Evolutionary conservation across 1,139 yeast genomes (phyloP).

Genomic region (Yamadazyma taylorii): DNA sequence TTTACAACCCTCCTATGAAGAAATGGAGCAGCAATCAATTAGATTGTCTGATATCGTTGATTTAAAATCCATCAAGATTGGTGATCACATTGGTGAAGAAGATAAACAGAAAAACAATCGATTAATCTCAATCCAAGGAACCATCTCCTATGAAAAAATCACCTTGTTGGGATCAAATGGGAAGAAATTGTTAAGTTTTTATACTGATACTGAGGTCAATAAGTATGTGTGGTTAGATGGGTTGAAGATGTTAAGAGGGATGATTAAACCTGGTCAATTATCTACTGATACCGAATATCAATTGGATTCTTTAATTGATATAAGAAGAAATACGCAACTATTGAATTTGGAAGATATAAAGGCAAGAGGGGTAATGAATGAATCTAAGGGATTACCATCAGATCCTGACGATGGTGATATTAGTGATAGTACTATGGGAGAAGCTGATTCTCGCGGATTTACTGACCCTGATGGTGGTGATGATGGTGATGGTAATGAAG

Average conservation of each 20-base stretch:
- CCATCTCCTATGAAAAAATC: constrained; percentile 57
- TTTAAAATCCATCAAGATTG: constrained; percentile 45
- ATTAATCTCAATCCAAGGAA: constrained; percentile 53
- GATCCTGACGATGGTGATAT: neutral
- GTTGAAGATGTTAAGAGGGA: constrained; percentile 55
- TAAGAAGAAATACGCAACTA: constrained; percentile 67
- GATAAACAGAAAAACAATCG: constrained; percentile 36
- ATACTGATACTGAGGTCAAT: constrained; percentile 69
- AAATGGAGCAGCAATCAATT: constrained; percentile 37
- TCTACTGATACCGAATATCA: constrained; percentile 63
- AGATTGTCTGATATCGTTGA: constrained; percentile 37
- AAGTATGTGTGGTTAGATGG: constrained; percentile 84
- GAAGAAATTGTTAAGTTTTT: constrained; percentile 53
- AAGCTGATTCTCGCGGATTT: too few species aligned
- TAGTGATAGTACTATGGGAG: constrained; percentile 12
- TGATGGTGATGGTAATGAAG: too few species aligned
- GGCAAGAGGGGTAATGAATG: neutral
- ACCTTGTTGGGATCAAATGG: constrained; percentile 44
- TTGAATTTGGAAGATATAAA: constrained; percentile 45
- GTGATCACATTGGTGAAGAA: constrained; percentile 41
- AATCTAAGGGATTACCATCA: neutral
- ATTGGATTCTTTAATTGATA: constrained; percentile 53
- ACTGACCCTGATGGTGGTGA: too few species aligned
- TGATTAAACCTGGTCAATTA: constrained; percentile 35
- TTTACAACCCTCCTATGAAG: constrained; percentile 58